phyloP scores from a whole-genome alignment of 164 flowering plant species.

The Dillenia suffruticosa region DNA sequence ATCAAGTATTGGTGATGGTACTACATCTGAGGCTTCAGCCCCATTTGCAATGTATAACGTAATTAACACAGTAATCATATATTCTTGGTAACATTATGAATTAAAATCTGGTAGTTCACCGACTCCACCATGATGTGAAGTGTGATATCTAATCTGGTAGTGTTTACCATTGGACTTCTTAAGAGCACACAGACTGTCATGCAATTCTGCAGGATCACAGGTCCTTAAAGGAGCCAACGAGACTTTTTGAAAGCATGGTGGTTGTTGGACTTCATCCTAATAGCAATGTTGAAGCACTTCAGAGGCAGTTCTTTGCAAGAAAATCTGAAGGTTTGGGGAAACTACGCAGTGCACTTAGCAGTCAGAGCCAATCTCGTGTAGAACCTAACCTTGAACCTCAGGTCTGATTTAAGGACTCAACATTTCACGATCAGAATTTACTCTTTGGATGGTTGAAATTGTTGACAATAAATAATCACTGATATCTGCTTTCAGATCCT shows the following conservation, averaged over 20 bases:
- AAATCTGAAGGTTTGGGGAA: conserved; percentile 71
- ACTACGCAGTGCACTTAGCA: conserved; percentile 45
- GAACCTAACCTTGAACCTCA: conserved; percentile 91
- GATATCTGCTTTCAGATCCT: conserved; percentile 60
- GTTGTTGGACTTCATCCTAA: conserved; percentile 96
- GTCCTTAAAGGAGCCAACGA: conserved; percentile 74
- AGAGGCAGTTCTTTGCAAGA: conserved; percentile 49
- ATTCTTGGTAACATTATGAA: no score
- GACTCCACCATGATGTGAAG: no score
- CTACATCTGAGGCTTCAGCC: no score
- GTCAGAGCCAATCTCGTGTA: conserved; percentile 57
- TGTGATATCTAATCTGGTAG: no score
- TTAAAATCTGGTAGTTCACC: no score
- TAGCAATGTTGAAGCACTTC: conserved; percentile 67
- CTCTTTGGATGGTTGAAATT: background rate
- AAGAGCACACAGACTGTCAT: background rate
- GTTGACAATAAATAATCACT: background rate
- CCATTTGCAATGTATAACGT: no score
- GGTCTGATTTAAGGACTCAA: conserved; percentile 34
- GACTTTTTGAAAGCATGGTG: conserved; percentile 96
- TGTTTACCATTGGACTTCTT: no score
- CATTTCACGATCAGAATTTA: background rate
- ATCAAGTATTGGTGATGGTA: no score
- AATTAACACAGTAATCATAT: no score
- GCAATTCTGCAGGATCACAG: conserved; percentile 65